Evolutionary conservation across 2,329 filamentous ascomycete species (phyloP).

Genomic region (Ceratocystis papillata): DNA sequence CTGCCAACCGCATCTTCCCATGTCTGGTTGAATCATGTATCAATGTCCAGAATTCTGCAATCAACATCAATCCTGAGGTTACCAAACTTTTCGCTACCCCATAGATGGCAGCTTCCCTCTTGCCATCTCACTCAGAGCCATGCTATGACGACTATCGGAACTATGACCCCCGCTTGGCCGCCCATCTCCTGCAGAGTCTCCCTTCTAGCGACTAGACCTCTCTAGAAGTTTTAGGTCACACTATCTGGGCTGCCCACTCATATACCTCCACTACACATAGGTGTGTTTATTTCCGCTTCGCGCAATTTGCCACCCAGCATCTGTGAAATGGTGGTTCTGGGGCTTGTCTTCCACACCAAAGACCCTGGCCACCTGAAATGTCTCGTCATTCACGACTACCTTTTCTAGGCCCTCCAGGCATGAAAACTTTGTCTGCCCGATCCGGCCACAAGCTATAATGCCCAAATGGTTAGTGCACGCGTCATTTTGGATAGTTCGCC

Average conservation of each 20-base stretch:
- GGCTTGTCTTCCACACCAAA: constrained; percentile 46
- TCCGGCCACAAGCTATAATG: constrained; percentile 33
- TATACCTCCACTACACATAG: constrained; percentile 43
- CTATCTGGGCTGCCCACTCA: constrained; percentile 44
- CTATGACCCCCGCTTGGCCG: constrained; percentile 25
- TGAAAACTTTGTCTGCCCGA: constrained; percentile 37
- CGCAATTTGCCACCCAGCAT: constrained; percentile 35
- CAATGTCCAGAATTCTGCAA: no score
- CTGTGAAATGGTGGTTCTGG: constrained; percentile 39
- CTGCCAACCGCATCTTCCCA: no score
- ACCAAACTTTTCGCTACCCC: no score
- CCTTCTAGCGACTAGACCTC: constrained; percentile 50
- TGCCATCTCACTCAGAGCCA: no score
- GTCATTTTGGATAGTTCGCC: constrained; percentile 45
- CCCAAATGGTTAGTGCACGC: constrained; percentile 46
- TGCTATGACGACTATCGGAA: no score
- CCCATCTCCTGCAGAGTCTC: constrained; percentile 35
- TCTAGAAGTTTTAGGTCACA: constrained; percentile 48
- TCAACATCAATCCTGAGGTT: no score
- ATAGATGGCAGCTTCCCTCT: no score
- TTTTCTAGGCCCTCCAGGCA: constrained; percentile 44
- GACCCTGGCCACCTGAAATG: constrained; percentile 39
- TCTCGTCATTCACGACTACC: constrained; percentile 44
- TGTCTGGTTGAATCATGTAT: no score
- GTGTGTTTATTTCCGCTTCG: constrained; percentile 47